phyloP scores from a whole-genome alignment of 148 eudicot genomes.

The Spergularia marina region DNA sequence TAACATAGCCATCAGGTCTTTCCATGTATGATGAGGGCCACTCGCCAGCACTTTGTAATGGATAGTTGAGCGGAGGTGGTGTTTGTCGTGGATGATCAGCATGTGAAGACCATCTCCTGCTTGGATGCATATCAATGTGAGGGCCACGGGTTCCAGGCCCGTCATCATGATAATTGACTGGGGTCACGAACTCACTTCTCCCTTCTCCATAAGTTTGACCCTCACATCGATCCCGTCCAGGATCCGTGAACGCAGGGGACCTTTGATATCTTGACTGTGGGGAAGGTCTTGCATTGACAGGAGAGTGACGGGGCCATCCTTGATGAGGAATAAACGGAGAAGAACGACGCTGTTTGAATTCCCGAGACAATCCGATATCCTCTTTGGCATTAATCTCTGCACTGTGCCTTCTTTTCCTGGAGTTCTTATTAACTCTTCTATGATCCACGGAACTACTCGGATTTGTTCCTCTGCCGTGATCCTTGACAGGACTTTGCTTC shows the following conservation, averaged over 20 bases:
- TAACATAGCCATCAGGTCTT: slow-evolving; percentile 15
- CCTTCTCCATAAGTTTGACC: too few relatives aligned
- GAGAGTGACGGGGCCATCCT: slow-evolving; percentile 24
- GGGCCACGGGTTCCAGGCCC: slow-evolving; percentile 11
- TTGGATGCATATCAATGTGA: slow-evolving; percentile 18
- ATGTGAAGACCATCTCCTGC: slow-evolving; percentile 4
- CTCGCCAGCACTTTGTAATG: slow-evolving; percentile 20
- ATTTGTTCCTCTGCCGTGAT: slow-evolving; percentile 17
- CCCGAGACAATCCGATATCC: slow-evolving; percentile 8
- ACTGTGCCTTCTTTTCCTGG: slow-evolving; percentile 28
- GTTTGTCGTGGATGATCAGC: neutral
- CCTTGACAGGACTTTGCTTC: slow-evolving; percentile 22
- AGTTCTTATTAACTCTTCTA: slow-evolving; percentile 13
- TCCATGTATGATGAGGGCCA: slow-evolving; percentile 15
- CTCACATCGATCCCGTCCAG: slow-evolving; percentile 7
- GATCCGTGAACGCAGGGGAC: slow-evolving; percentile 15
- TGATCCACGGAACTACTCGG: neutral
- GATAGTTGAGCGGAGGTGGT: slow-evolving; percentile 17
- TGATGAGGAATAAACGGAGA: slow-evolving; percentile 16
- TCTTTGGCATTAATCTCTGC: slow-evolving; percentile 25
- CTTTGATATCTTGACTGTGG: slow-evolving; percentile 7
- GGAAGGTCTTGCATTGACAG: slow-evolving; percentile 17
- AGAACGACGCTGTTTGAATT: slow-evolving; percentile 16
- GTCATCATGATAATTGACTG: slow-evolving; percentile 13
- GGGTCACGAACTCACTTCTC: too few relatives aligned